A percentile compares a stretch with the other conserved stretches of the same genome.
These are phyloP conservation scores for Termitomyces sp. DNA, from an alignment of 768 basidiomycete species.

Conservation along the genomic window DNA sequence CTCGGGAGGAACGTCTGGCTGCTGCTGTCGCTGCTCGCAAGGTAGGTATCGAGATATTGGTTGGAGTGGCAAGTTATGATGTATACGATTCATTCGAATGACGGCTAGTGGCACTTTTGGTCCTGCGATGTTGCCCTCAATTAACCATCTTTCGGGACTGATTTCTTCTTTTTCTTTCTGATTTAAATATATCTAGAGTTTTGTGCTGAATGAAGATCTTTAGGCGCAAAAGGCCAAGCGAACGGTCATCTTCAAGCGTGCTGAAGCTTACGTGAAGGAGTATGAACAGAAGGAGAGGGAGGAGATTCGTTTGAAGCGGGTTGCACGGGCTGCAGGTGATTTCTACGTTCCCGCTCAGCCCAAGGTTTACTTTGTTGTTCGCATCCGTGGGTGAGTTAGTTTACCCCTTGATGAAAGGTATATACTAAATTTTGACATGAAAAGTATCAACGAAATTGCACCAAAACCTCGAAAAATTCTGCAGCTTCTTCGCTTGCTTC, in stretches of 20 bases:
- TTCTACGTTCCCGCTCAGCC: conserved; percentile 97
- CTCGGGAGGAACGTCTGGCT: conserved; percentile 85
- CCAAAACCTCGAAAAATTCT: conserved; percentile 99
- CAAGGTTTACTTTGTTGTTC: conserved; percentile 96
- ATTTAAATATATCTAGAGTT: not conserved
- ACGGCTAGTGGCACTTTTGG: conserved; percentile 64
- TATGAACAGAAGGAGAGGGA: conserved; percentile 90
- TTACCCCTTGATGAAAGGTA: not conserved
- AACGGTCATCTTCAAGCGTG: conserved; percentile 98
- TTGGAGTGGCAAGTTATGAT: conserved; percentile 48
- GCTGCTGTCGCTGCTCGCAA: conserved; percentile 83
- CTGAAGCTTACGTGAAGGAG: conserved; percentile 97
- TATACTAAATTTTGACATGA: not conserved
- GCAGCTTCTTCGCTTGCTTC: conserved; percentile 95
- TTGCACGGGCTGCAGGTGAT: conserved; percentile 86
- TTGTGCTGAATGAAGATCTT: not conserved
- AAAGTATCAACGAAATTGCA: conserved; percentile 98
- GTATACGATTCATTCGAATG: conserved; percentile 71
- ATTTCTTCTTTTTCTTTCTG: conserved; percentile 8
- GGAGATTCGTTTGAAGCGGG: conserved; percentile 92
- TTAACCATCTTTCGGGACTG: conserved; percentile 98
- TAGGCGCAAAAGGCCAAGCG: conserved; percentile 90
- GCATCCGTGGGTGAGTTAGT: conserved; percentile 84
- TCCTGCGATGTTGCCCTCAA: conserved; percentile 70
- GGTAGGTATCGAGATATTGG: conserved; percentile 42